A percentile compares a stretch with the other conserved stretches of the same genome.
Evolutionary conservation across 345 rosid genomes (phyloP).

Genomic region (Balakata baccata): DNA sequence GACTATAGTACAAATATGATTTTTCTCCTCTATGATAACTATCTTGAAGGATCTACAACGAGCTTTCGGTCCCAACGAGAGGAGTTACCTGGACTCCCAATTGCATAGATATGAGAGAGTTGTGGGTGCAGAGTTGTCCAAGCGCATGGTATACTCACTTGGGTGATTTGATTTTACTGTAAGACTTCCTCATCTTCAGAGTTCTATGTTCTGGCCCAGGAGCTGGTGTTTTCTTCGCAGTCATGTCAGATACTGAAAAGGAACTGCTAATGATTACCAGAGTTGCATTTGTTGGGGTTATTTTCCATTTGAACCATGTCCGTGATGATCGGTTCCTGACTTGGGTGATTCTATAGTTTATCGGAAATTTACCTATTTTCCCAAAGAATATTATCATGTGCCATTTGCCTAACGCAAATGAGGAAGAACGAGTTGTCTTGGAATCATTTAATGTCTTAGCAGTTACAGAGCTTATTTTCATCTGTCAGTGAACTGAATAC

Average conservation of each 20-base stretch:
- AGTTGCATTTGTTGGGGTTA: not conserved
- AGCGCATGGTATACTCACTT: constrained; percentile 63
- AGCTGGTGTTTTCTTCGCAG: not conserved
- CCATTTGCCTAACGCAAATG: not conserved
- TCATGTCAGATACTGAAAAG: too few species aligned
- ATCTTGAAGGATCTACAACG: constrained; percentile 21
- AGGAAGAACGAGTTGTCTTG: too few species aligned
- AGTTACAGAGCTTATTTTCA: not conserved
- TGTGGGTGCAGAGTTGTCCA: constrained; percentile 65
- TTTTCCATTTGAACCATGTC: not conserved
- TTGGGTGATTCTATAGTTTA: not conserved
- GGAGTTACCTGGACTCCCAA: constrained; percentile 50
- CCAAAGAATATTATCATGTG: not conserved
- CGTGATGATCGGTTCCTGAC: not conserved
- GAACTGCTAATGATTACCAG: too few species aligned
- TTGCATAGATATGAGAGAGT: constrained; percentile 51
- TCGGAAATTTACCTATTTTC: not conserved
- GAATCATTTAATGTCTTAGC: too few species aligned
- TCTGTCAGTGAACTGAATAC: not conserved
- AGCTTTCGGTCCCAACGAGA: constrained; percentile 32
- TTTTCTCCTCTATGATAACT: not conserved
- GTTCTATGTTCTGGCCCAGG: not conserved
- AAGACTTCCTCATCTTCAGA: not conserved
- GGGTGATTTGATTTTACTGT: constrained; percentile 29
- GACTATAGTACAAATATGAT: not conserved